Conservation (phyloP, 768 basidiomycete genomes). For the Kwoniella sp. region DNA sequence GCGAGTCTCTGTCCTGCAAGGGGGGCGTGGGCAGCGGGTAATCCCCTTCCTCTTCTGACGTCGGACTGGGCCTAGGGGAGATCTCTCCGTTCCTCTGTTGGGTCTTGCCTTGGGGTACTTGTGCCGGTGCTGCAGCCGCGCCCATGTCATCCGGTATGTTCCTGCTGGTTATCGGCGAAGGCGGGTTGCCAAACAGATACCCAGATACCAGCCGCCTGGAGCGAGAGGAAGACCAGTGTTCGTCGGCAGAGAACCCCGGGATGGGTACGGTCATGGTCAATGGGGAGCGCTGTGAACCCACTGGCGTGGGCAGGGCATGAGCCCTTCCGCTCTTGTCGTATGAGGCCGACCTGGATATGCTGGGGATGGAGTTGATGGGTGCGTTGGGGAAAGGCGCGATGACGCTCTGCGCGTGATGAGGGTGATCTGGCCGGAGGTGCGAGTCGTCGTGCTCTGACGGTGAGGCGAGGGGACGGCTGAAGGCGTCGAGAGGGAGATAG, state of each 20-base stretch:
- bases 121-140: background rate
- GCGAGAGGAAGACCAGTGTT: conserved; percentile 33
- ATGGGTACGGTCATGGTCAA: background rate
- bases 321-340: no score
- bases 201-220: conserved; percentile 39
- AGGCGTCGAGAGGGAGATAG: conserved; percentile 24
- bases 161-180: conserved; percentile 7
- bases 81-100: background rate
- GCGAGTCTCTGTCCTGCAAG: conserved; percentile 16
- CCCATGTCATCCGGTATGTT: background rate
- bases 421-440: background rate
- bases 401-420: background rate
- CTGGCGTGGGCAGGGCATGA: background rate
- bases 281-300: conserved; percentile 2
- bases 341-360: no score
- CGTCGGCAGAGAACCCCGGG: background rate
- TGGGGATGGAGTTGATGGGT: background rate
- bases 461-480: no score
- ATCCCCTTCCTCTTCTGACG: conserved; percentile 4
- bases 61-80: background rate
- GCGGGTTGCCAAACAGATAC: conserved; percentile 45
- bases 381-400: background rate
- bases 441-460: conserved; percentile 1
- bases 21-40: conserved; percentile 15
- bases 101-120: background rate